Conservation (phyloP, 2,329 filamentous ascomycete genomes). For the Monosporascus sp. region DNA sequence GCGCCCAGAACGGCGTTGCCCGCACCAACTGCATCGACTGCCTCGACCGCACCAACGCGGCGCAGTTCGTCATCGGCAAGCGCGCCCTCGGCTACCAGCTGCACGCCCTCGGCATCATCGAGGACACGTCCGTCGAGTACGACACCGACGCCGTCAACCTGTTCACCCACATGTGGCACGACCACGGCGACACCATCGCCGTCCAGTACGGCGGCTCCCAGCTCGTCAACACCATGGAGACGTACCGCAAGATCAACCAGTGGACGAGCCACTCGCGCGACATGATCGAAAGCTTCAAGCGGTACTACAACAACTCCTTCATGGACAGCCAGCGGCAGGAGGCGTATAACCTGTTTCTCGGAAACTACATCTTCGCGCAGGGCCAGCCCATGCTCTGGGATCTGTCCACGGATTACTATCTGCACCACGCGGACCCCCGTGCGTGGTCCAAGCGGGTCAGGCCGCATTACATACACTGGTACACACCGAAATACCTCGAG, state of each 20-base stretch:
- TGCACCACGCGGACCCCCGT: constrained; percentile 83
- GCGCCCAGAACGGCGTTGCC: constrained; percentile 84
- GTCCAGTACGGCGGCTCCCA: constrained; percentile 97
- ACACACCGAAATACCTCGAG: constrained; percentile 65
- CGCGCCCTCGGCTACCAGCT: constrained; percentile 87
- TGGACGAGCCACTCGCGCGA: constrained; percentile 97
- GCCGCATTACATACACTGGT: constrained; percentile 86
- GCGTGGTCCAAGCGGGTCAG: constrained; percentile 57
- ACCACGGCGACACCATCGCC: constrained; percentile 95
- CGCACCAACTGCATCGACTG: constrained; percentile 98
- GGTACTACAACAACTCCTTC: constrained; percentile 98
- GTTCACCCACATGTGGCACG: constrained; percentile 97
- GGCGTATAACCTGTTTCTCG: constrained; percentile 94
- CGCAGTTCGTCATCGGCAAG: constrained; percentile 97
- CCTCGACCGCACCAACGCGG: constrained; percentile 92
- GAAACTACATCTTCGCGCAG: constrained; percentile 85
- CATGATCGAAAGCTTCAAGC: constrained; percentile 98
- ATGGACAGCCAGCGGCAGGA: constrained; percentile 96
- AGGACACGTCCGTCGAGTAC: constrained; percentile 74
- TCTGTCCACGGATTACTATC: constrained; percentile 87
- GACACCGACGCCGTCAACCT: constrained; percentile 94
- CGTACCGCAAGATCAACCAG: constrained; percentile 97
- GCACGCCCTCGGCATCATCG: constrained; percentile 82
- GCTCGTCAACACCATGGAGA: constrained; percentile 98
- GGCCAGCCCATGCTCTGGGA: constrained; percentile 97